phyloP scores from a whole-genome alignment of 192 early-diverging fungal genomes.

The Coemansia sp. region DNA sequence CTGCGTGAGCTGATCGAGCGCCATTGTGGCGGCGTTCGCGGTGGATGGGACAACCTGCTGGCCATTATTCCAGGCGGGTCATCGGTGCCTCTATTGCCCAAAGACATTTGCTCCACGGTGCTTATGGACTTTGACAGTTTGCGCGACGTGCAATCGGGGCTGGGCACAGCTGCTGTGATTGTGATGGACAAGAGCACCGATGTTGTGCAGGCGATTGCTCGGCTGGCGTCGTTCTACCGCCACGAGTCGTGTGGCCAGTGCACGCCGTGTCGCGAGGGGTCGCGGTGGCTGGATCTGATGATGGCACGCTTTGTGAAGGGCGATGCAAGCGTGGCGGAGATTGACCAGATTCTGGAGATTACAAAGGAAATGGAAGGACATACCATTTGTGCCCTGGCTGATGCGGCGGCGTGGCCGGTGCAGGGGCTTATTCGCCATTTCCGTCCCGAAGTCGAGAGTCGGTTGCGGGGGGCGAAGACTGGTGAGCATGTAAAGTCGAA shows the following conservation, averaged over 20 bases:
- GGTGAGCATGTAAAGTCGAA: constrained; percentile 33
- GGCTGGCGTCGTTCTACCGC: constrained; percentile 91
- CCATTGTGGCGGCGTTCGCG: constrained; percentile 94
- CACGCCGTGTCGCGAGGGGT: constrained; percentile 97
- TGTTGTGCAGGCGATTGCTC: constrained; percentile 88
- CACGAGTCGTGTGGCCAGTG: constrained; percentile 99
- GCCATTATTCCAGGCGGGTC: constrained; percentile 97
- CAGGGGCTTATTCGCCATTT: constrained; percentile 94
- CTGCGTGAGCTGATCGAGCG: constrained; percentile 87
- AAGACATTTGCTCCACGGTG: constrained; percentile 82
- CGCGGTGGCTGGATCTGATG: constrained; percentile 91
- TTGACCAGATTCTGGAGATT: constrained; percentile 95
- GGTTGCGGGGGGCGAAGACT: constrained; percentile 31
- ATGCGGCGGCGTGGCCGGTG: constrained; percentile 98
- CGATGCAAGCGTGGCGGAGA: constrained; percentile 76
- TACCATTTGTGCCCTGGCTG: constrained; percentile 99
- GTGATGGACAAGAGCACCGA: constrained; percentile 99
- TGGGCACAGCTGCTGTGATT: constrained; percentile 96
- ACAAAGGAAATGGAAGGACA: constrained; percentile 98
- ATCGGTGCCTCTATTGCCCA: constrained; percentile 88
- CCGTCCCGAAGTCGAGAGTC: constrained; percentile 44
- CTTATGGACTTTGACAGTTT: constrained; percentile 99
- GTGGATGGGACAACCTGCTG: constrained; percentile 98
- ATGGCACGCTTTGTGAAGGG: constrained; percentile 94
- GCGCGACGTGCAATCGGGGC: constrained; percentile 86